A percentile compares a stretch with the other conserved stretches of the same genome.
phyloP scores from a whole-genome alignment of 108 stramenopile species.

The Pseudonitzschia pungens region DNA sequence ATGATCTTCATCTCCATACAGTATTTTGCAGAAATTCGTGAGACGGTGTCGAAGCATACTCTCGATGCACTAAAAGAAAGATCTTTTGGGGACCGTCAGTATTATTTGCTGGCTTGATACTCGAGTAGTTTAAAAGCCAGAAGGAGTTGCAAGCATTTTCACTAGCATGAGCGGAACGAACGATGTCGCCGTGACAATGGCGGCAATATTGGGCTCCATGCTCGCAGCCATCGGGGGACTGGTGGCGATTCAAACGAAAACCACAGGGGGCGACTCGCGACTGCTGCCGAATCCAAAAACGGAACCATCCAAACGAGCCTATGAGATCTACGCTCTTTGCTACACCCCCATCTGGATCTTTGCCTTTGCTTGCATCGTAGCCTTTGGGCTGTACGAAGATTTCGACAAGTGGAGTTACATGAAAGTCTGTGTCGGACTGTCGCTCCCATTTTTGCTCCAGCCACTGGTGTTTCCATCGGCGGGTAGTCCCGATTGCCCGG shows the following conservation, averaged over 20 bases:
- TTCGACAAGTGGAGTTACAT: slow-evolving; percentile 80
- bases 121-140: background rate
- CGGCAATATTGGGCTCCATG: slow-evolving; percentile 67
- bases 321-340: slow-evolving; percentile 65
- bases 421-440: slow-evolving; percentile 68
- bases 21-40: too few relatives aligned
- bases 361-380: slow-evolving; percentile 76
- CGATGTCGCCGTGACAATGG: slow-evolving; percentile 52
- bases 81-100: background rate
- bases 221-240: slow-evolving; percentile 64
- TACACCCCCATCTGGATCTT: slow-evolving; percentile 89
- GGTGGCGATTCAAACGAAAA: slow-evolving; percentile 51
- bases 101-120: too few relatives aligned
- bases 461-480: slow-evolving; percentile 76
- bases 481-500: slow-evolving; percentile 51
- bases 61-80: too few relatives aligned
- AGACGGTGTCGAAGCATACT: too few relatives aligned
- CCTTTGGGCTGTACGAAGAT: slow-evolving; percentile 75
- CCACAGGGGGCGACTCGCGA: slow-evolving; percentile 6
- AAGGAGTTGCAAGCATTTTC: too few relatives aligned
- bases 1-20: too few relatives aligned
- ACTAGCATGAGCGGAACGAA: background rate
- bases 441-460: slow-evolving; percentile 82
- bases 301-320: slow-evolving; percentile 79
- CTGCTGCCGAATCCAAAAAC: slow-evolving; percentile 41